These are phyloP conservation scores for Cladosporium sphaerospermum DNA, from an alignment of 2,329 filamentous ascomycete species.

Conservation along the genomic window DNA sequence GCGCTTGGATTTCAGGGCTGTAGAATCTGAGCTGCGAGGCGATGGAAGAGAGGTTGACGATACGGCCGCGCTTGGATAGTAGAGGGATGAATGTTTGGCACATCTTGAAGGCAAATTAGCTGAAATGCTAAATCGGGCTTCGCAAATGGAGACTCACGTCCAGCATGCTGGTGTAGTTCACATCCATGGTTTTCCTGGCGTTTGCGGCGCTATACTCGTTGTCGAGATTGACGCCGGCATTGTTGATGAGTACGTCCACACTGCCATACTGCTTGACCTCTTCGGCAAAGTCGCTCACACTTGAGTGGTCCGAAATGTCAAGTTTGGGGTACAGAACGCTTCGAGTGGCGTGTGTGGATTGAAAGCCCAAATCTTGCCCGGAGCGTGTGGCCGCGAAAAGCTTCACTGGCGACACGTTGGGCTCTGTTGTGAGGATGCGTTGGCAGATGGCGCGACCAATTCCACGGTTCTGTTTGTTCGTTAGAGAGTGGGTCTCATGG, in stretches of 20 bases:
- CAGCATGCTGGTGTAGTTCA: slow-evolving; percentile 32
- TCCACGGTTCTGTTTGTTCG: slow-evolving; percentile 27
- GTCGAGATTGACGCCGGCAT: slow-evolving; percentile 31
- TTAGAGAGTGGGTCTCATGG: slow-evolving; percentile 2
- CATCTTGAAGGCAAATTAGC: slow-evolving; percentile 20
- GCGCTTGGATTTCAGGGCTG: slow-evolving; percentile 18
- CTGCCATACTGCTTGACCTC: slow-evolving; percentile 21
- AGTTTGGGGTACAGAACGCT: slow-evolving; percentile 26
- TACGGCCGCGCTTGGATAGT: slow-evolving; percentile 24
- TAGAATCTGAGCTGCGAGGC: slow-evolving; percentile 28
- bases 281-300: slow-evolving; percentile 25
- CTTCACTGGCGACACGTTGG: slow-evolving; percentile 20
- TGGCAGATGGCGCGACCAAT: slow-evolving; percentile 32
- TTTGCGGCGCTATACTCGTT: slow-evolving; percentile 22
- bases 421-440: slow-evolving; percentile 21
- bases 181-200: slow-evolving; percentile 28
- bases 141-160: slow-evolving; percentile 20
- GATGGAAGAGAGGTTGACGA: slow-evolving; percentile 33
- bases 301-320: slow-evolving; percentile 25
- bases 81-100: slow-evolving; percentile 29
- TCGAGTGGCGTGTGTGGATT: slow-evolving; percentile 11
- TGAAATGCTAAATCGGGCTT: not conserved
- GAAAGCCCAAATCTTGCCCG: slow-evolving; percentile 25
- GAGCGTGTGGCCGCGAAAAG: slow-evolving; percentile 30
- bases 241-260: slow-evolving; percentile 33